Conservation (phyloP, 768 basidiomycete species). For the Phaffia australis region DNA sequence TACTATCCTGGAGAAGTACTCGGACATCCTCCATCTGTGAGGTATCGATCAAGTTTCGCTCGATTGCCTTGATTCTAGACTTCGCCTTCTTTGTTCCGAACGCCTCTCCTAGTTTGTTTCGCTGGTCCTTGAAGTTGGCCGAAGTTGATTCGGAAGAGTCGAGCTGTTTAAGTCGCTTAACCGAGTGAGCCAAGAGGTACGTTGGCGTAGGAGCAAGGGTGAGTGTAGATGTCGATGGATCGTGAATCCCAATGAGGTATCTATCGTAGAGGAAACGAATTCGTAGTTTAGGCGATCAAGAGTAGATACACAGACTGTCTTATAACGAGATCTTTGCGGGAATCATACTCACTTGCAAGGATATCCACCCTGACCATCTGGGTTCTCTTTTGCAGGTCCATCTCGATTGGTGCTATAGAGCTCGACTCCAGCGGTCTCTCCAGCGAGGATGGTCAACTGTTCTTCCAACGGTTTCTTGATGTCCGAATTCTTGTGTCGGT, state of each 20-base stretch:
- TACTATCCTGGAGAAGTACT: conserved; percentile 68
- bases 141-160: conserved; percentile 2
- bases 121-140: conserved; percentile 49
- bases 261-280: conserved; percentile 38
- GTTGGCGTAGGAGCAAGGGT: conserved; percentile 52
- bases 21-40: conserved; percentile 75
- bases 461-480: conserved; percentile 26
- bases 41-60: conserved; percentile 82
- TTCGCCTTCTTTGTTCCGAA: conserved; percentile 95
- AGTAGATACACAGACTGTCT: neutral
- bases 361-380: conserved; percentile 18
- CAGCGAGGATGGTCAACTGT: conserved; percentile 50
- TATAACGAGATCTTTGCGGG: neutral
- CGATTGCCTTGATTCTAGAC: conserved; percentile 66
- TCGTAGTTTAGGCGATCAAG: conserved; percentile 2
- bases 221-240: conserved; percentile 62
- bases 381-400: conserved; percentile 44
- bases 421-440: conserved; percentile 74
- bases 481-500: conserved; percentile 34
- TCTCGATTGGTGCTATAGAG: conserved; percentile 55
- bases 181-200: conserved; percentile 59
- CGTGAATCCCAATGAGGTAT: conserved; percentile 73
- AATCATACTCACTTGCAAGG: conserved; percentile 11
- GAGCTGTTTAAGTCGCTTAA: conserved; percentile 63
- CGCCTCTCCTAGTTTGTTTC: conserved; percentile 71